A percentile compares a stretch with the other conserved stretches of the same genome.
These are phyloP conservation scores for Clarireedia monteithiana DNA, from an alignment of 2,329 filamentous ascomycete genomes.

Conservation along the genomic window DNA sequence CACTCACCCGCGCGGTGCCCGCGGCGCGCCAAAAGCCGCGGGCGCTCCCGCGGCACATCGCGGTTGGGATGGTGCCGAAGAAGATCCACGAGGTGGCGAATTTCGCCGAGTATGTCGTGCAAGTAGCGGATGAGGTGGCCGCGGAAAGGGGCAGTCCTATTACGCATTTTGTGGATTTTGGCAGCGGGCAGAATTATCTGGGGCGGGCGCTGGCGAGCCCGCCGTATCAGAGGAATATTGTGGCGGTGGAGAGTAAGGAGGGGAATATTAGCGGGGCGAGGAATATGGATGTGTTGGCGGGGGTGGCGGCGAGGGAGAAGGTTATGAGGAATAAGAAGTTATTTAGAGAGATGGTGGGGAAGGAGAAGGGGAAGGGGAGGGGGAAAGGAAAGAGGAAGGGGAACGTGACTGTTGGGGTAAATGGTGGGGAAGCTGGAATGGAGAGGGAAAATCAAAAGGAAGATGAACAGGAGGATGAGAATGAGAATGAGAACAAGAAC, in stretches of 20 bases:
- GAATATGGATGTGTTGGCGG: constrained; percentile 75
- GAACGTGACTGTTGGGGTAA: constrained; percentile 15
- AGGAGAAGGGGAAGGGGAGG: not conserved
- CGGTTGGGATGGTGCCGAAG: constrained; percentile 91
- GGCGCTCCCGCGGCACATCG: constrained; percentile 60
- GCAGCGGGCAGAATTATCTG: constrained; percentile 93
- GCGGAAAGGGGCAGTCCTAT: constrained; percentile 50
- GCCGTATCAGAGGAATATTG: constrained; percentile 78
- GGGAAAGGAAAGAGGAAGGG: constrained; percentile 11
- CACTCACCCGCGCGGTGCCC: constrained; percentile 47
- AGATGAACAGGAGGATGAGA: too few species aligned
- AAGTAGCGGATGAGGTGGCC: constrained; percentile 50
- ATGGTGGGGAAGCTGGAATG: too few species aligned
- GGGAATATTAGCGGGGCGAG: constrained; percentile 82
- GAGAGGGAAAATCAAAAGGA: too few species aligned
- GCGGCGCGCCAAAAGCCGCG: constrained; percentile 32
- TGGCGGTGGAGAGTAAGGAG: constrained; percentile 83
- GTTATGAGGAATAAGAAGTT: constrained; percentile 79
- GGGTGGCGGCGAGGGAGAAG: constrained; percentile 63
- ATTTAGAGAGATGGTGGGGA: constrained; percentile 40
- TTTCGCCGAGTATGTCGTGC: constrained; percentile 78
- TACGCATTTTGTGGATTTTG: constrained; percentile 90
- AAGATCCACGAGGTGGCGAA: constrained; percentile 90
- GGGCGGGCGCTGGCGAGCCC: constrained; percentile 77
- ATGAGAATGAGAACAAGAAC: too few species aligned